Conservation (phyloP, 108 stramenopile species). For the Fistulifera pelliculosa region DNA sequence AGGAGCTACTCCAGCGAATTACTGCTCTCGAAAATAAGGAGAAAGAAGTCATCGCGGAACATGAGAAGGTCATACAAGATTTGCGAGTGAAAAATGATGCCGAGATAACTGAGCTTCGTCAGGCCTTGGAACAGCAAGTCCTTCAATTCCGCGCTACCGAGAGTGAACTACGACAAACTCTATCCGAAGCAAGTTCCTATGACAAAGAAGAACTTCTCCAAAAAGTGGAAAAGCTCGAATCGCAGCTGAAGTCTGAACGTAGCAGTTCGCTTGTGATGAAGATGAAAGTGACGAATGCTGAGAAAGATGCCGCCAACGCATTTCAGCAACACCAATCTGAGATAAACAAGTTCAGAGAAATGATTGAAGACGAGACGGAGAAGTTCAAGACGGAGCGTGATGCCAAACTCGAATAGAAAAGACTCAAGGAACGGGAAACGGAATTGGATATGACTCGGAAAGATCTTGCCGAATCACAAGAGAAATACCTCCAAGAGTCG, state of each 20-base stretch:
- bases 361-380: too few relatives aligned
- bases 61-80: neutral
- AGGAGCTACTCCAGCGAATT: conserved; percentile 9
- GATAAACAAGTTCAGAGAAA: neutral
- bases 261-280: neutral
- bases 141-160: neutral
- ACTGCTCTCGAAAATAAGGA: conserved; percentile 3
- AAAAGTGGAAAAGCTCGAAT: conserved; percentile 17
- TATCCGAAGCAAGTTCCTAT: neutral
- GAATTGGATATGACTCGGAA: too few relatives aligned
- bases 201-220: conserved; percentile 14
- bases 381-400: neutral
- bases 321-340: conserved; percentile 1
- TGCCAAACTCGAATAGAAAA: neutral
- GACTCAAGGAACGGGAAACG: neutral
- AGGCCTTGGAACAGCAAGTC: neutral
- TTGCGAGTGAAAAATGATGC: neutral
- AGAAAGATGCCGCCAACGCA: conserved; percentile 1
- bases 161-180: neutral
- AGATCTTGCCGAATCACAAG: too few relatives aligned
- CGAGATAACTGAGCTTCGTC: neutral
- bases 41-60: neutral
- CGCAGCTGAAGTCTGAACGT: conserved; percentile 19
- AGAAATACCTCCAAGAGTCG: too few relatives aligned
- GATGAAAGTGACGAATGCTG: conserved; percentile 3